A percentile compares a stretch with the other conserved stretches of the same genome.
phyloP scores from a whole-genome alignment of 305 asterid species.

The Plantago coronopus region DNA sequence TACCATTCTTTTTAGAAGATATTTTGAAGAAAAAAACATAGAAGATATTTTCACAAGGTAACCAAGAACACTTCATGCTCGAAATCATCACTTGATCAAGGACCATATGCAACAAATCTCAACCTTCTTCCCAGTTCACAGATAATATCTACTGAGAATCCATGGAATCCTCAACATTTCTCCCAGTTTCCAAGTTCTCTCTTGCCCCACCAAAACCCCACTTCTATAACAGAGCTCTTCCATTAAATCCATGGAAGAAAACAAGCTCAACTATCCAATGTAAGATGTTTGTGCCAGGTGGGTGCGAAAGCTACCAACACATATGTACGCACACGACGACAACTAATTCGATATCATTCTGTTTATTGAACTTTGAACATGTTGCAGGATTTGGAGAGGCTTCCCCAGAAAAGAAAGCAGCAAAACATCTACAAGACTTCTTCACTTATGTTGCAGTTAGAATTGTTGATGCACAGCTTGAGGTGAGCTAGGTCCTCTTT shows the following conservation, averaged over 20 bases:
- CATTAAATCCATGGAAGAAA: constrained; percentile 34
- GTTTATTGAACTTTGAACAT: neutral
- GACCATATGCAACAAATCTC: no score
- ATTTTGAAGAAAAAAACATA: no score
- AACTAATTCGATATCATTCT: neutral
- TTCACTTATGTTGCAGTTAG: constrained; percentile 73
- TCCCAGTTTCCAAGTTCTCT: constrained; percentile 26
- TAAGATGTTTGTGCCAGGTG: constrained; percentile 94
- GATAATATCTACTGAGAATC: constrained; percentile 12
- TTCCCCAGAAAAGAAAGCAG: constrained; percentile 81
- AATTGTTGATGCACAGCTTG: constrained; percentile 68
- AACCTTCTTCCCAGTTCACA: neutral
- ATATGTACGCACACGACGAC: neutral
- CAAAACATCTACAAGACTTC: constrained; percentile 70
- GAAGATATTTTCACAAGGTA: no score
- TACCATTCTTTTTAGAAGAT: no score
- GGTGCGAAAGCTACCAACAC: constrained; percentile 11
- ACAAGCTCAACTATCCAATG: constrained; percentile 43
- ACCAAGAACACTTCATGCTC: no score
- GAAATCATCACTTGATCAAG: no score
- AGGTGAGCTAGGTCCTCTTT: constrained; percentile 58
- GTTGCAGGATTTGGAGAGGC: constrained; percentile 76
- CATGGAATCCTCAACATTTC: constrained; percentile 41
- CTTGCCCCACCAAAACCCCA: constrained; percentile 28
- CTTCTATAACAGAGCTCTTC: constrained; percentile 25